Evolutionary conservation across 2,329 filamentous ascomycete genomes (phyloP).

Genomic region (Venturia pyrina): DNA sequence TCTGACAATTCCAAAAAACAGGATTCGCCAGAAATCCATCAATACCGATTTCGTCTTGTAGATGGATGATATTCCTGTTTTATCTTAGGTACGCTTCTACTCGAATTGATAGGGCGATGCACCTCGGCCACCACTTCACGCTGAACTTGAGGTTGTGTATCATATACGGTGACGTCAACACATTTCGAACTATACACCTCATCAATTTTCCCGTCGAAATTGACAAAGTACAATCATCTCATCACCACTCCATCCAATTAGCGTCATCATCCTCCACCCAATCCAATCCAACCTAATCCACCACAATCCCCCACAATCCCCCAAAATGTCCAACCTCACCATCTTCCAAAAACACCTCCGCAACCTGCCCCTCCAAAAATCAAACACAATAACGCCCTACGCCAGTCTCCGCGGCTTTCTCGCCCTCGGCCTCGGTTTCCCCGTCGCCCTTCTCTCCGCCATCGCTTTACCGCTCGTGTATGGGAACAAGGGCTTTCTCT

Average conservation of each 20-base stretch:
- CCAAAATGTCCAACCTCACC: background rate
- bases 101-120: no score
- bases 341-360: background rate
- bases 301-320: background rate
- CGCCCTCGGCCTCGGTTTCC: background rate
- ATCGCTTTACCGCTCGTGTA: background rate
- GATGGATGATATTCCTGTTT: background rate
- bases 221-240: no score
- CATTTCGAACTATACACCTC: background rate
- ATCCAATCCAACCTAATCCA: no score
- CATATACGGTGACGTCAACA: background rate
- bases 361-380: background rate
- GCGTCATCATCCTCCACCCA: no score
- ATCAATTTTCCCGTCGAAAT: no score
- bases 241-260: no score
- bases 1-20: no score
- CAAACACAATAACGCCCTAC: background rate
- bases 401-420: background rate
- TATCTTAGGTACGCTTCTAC: background rate
- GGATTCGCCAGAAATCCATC: no score
- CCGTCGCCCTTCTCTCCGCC: background rate
- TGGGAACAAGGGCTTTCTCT: background rate
- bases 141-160: no score
- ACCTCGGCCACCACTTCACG: no score
- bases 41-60: background rate